Evolutionary conservation across 331 rosid species (phyloP), one percentile per base, ranked within the genome.

Genomic region (Arachis monticola): DNA sequence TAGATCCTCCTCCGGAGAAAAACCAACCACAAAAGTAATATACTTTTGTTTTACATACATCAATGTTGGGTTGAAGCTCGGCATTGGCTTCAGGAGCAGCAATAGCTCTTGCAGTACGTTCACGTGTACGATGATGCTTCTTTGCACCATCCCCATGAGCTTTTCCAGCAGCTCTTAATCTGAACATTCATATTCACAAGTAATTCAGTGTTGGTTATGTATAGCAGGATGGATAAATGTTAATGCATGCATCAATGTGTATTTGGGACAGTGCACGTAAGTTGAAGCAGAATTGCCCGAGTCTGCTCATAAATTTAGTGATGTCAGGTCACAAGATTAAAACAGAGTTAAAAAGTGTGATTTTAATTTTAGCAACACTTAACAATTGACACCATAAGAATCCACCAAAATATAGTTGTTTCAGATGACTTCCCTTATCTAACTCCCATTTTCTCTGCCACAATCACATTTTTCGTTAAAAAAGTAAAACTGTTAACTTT

Each of bases 21-120:
- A 2, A 2, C 40, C 40, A 35, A 35, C 40, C 40, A 35, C 48
- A 44, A 8, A 44, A 44, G 48, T 44, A 44, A 44, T 44, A 44
- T 44, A 5, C 5, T 44, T 44, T 44, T 44, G 7, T 44, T 50
- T 35, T 40, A 88, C 93, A 78, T 88, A 93, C 98, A 69, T 93
- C 96, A n/a, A 93, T 85, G 62, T 93, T 93, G 67, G 86, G 77
- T 75, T 89, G 96, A 83, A 93, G 89, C 82, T 93, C 98, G 0
- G 98, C 98, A 78, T 93, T 93, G 89, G 98, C 96, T 83, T 91
- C 97, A 12, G 98, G 97, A 76, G 98, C 98, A 32, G 91, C 86
- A 82, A 73, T 45, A 58, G 85, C 84, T 83, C 90, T 87, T 53
- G 17, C 82, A 71, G 80, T 85, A 67, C 93, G 90, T 30, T 88